Evolutionary conservation across 805 yeast species (phyloP), one percentile per base, ranked within the genome.

Genomic region (Brettanomyces naardenensis): DNA sequence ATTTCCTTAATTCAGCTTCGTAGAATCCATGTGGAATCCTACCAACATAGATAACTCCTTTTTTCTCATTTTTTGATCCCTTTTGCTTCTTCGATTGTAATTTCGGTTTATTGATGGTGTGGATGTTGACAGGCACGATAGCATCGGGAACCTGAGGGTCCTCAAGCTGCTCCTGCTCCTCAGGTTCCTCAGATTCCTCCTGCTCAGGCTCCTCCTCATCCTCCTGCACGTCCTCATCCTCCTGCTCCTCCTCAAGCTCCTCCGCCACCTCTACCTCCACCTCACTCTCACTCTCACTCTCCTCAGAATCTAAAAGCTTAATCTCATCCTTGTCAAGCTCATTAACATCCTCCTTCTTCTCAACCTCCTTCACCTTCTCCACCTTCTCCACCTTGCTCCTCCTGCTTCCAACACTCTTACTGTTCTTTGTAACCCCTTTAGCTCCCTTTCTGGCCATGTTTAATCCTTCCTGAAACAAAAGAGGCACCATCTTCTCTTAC

Each of bases 1-100:
- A 92, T 52, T 76, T 74, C 44, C 72, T 72, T 68, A 82, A 66
- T 58, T 84, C 90, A 28, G 62, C 68, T 62, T 92, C 97, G 51
- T 87, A 80, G 65, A 92, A 87, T 30, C 95, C 95, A 49, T 81
- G 80, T 33, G 98, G 98, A 46, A 92, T 71, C 56, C 97, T 77
- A 38, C 97, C 96, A 26, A 92, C 73, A 59, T 89, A 92, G 38
- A 92, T 65, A 38, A 87, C 86, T 27, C 90, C 88, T 34, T 75
- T 68, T 23, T 66, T 64, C 5, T 22, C 27, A n/a, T 51, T 46
- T 21, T 54, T 51, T 18, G 31, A 11, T 7, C 26, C 26, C 17
- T 31, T 28, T 32, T 35, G 11, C 28, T 33, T 30, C 31, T 25
- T 23, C 33, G 5, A 36, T 25, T 10, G 36, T n/a, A n/a, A n/a